Evolutionary conservation across 495 filamentous ascomycete species (phyloP), one percentile per base, ranked within the genome.

Genomic region (Tirmania nivea): DNA sequence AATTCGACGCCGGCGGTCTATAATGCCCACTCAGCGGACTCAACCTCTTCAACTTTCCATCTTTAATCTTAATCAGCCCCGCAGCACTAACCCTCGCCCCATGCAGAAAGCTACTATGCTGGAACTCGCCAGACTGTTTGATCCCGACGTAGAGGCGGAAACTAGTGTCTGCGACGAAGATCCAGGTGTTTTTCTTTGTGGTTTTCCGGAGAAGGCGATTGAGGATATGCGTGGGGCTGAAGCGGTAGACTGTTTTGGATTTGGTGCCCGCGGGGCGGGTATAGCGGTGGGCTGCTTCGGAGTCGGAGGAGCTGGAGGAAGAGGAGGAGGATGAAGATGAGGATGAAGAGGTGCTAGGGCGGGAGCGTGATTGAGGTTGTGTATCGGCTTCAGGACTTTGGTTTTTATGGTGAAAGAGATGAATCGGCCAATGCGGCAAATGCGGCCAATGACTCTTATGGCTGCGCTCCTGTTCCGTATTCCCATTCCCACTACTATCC

Each of bases 81-180:
- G 87, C 87, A 1, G 87, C 84, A 0, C 78, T 76, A 48, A 94
- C 85, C 16, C 86, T 76, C 16, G 74, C 73, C 12, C 88, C 88
- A 49, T 86, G 81, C 2, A 95, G 70, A 60, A 95, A 95, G 0
- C 81, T 86, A 8, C 77, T 83, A 67, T 95, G 88, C 60, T 94
- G 88, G 62, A 95, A 95, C 8, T 82, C 76, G 31, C 88, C 88
- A 31, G 76, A 77, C 63, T 84, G 79, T 60, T 95, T 94, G 66
- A 95, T 90, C 48, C 85, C 87, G 37, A 94, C 76, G 68, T 94
- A 94, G 0, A 94, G 70, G 8, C 88, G 77, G 60, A 85, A 89
- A 2, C 78, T 81, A 0, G 84, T 89, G 67, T 95, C 87, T 35
- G 80, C 79, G 19, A 84, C 87, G 60, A 92, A 94, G 42, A 94